These are phyloP conservation scores for Cladophialophora exuberans DNA, from an alignment of 2,329 filamentous ascomycete genomes.

Conservation along the genomic window DNA sequence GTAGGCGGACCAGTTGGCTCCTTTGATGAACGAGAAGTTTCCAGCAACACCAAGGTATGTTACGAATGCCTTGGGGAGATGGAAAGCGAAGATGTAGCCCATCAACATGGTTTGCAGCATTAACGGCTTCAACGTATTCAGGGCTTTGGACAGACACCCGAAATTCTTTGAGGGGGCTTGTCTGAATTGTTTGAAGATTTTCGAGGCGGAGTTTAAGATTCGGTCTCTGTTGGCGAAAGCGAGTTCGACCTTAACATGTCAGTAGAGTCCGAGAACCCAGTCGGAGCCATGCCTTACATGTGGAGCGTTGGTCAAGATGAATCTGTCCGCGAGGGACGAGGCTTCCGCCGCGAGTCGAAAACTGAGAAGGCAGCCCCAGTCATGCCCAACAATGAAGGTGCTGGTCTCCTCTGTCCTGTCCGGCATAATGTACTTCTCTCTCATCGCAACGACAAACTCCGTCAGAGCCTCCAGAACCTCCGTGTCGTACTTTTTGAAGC, in stretches of 20 bases:
- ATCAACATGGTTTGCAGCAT: constrained; percentile 53
- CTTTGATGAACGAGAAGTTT: constrained; percentile 52
- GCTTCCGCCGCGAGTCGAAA: constrained; percentile 64
- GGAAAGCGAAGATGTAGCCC: constrained; percentile 60
- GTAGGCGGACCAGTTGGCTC: constrained; percentile 44
- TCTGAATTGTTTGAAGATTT: constrained; percentile 55
- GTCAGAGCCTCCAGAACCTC: constrained; percentile 57
- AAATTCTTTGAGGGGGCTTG: constrained; percentile 49
- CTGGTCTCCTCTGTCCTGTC: constrained; percentile 44
- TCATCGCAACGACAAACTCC: constrained; percentile 57
- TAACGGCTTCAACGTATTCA: constrained; percentile 50
- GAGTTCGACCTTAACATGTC: constrained; percentile 43
- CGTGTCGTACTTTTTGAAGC: constrained; percentile 53
- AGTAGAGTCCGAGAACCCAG: not conserved
- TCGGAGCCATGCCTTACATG: constrained; percentile 47
- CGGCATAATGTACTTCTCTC: constrained; percentile 45
- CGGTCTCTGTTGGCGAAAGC: constrained; percentile 47
- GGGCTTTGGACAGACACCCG: constrained; percentile 49
- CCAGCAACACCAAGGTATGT: constrained; percentile 52
- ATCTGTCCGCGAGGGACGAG: constrained; percentile 57
- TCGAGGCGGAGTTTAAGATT: constrained; percentile 47
- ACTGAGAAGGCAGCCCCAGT: constrained; percentile 58
- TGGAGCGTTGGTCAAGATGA: constrained; percentile 57
- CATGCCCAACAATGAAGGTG: constrained; percentile 53
- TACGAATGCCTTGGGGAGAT: constrained; percentile 52